A percentile compares a stretch with the other conserved stretches of the same genome.
phyloP scores from a whole-genome alignment of 441 rosid species.

The Jatropha multifida region DNA sequence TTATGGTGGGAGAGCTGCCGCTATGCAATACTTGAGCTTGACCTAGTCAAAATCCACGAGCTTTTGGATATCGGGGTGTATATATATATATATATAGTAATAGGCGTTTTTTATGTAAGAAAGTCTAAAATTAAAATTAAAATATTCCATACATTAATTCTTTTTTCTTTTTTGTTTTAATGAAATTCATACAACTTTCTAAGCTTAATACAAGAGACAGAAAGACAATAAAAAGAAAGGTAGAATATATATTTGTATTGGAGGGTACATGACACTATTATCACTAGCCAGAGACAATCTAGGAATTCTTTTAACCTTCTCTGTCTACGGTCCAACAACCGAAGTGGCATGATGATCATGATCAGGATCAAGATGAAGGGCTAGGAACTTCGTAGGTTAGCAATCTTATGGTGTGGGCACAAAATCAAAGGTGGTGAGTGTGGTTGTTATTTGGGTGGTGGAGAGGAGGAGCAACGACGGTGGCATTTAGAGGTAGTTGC shows the following conservation, averaged over 20 bases:
- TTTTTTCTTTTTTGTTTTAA: background rate
- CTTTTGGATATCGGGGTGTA: too few relatives aligned
- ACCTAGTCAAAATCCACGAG: too few relatives aligned
- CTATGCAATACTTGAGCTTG: too few relatives aligned
- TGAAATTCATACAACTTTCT: constrained; percentile 15
- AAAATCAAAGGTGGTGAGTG: constrained; percentile 45
- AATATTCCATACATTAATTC: constrained; percentile 7
- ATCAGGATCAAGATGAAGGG: background rate
- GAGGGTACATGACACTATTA: background rate
- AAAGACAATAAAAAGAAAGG: background rate
- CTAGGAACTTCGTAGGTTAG: constrained; percentile 16
- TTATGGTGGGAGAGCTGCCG: too few relatives aligned
- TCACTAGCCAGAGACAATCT: background rate
- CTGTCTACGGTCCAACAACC: constrained; percentile 19
- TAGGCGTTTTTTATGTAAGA: background rate
- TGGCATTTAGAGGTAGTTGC: constrained; percentile 30
- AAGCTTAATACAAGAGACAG: constrained; percentile 9
- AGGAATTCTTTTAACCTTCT: background rate
- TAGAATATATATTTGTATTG: constrained; percentile 1
- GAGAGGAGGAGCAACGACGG: constrained; percentile 44
- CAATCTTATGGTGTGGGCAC: constrained; percentile 2
- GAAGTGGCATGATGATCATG: background rate
- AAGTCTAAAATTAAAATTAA: background rate
- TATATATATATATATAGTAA: too few relatives aligned
- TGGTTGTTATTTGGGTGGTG: constrained; percentile 42